phyloP scores from a whole-genome alignment of 495 filamentous ascomycete species.

The Tuber calosporum region DNA sequence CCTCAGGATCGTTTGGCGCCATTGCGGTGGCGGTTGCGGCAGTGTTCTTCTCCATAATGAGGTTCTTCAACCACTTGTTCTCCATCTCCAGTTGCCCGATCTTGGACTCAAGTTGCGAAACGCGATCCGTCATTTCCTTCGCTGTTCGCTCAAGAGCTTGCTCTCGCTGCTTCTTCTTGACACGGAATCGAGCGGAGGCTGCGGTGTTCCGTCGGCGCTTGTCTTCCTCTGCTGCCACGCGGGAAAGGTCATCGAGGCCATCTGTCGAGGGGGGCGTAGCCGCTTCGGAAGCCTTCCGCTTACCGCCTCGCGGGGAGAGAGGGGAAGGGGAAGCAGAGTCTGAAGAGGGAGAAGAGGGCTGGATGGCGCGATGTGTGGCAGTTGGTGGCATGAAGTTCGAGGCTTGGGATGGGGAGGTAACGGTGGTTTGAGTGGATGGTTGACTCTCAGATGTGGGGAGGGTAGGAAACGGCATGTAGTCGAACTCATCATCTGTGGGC shows the following conservation, averaged over 20 bases:
- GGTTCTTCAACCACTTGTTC: slow-evolving; percentile 91
- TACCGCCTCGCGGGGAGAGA: slow-evolving; percentile 30
- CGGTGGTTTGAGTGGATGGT: slow-evolving; percentile 43
- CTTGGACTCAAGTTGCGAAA: slow-evolving; percentile 65
- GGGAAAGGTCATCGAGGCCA: slow-evolving; percentile 58
- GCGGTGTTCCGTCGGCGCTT: slow-evolving; percentile 95
- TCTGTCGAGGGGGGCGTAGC: slow-evolving; percentile 41
- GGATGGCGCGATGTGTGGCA: slow-evolving; percentile 11
- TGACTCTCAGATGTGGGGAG: slow-evolving; percentile 47
- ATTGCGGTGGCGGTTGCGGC: slow-evolving; percentile 51
- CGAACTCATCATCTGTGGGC: slow-evolving; percentile 17
- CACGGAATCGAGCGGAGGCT: slow-evolving; percentile 85
- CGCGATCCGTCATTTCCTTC: slow-evolving; percentile 85
- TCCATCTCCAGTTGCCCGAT: slow-evolving; percentile 86
- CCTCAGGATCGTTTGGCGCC: slow-evolving; percentile 7
- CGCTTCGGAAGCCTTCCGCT: slow-evolving; percentile 39
- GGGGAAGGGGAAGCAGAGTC: slow-evolving; percentile 25
- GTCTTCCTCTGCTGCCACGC: slow-evolving; percentile 86
- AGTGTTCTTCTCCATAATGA: slow-evolving; percentile 86
- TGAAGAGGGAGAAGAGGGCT: slow-evolving; percentile 28
- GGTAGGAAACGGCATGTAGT: slow-evolving; percentile 42
- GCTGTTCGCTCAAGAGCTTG: slow-evolving; percentile 82
- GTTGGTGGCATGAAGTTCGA: slow-evolving; percentile 3
- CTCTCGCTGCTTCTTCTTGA: slow-evolving; percentile 99
- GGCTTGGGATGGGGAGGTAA: slow-evolving; percentile 5